Percentiles rank a stretch among this genome's conserved stretches.
These are phyloP conservation scores for Pythium utonaiense DNA, from an alignment of 352 stramenopile species.

Conservation along the genomic window DNA sequence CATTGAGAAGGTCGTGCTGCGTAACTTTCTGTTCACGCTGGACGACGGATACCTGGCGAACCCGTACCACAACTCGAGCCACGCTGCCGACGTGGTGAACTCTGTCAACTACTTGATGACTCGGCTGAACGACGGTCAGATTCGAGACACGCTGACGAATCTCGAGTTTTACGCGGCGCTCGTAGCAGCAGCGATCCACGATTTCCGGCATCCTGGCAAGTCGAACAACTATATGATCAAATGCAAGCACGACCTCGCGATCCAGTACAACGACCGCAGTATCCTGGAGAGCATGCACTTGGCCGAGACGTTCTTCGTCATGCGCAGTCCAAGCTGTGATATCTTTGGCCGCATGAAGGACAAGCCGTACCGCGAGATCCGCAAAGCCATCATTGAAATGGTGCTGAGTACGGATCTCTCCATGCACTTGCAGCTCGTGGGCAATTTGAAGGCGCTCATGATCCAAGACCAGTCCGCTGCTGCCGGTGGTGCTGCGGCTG, in stretches of 20 bases:
- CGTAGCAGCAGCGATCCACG: constrained; percentile 78
- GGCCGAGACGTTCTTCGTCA: constrained; percentile 75
- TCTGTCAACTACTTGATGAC: constrained; percentile 84
- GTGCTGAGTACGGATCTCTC: constrained; percentile 82
- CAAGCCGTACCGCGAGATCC: constrained; percentile 55
- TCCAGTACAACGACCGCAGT: constrained; percentile 79
- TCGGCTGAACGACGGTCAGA: constrained; percentile 72
- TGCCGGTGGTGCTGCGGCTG: background rate
- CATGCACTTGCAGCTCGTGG: constrained; percentile 76
- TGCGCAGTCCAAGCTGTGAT: constrained; percentile 60
- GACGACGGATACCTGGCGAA: constrained; percentile 75
- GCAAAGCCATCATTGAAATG: constrained; percentile 84
- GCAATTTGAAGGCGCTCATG: constrained; percentile 72
- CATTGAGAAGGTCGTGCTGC: constrained; percentile 66
- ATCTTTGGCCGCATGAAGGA: constrained; percentile 67
- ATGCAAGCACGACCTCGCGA: constrained; percentile 59
- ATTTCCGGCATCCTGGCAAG: constrained; percentile 80
- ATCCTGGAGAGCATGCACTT: constrained; percentile 86
- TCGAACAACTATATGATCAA: constrained; percentile 88
- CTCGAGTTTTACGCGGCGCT: constrained; percentile 80
- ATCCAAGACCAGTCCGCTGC: constrained; percentile 75
- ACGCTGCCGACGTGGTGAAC: constrained; percentile 75
- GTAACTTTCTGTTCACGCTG: constrained; percentile 76
- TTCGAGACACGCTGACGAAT: constrained; percentile 75
- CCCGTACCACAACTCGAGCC: constrained; percentile 75